Percentiles rank a stretch among this genome's conserved stretches.
These are phyloP conservation scores for Pythium aquatile DNA, from an alignment of 352 stramenopile genomes.

Conservation along the genomic window DNA sequence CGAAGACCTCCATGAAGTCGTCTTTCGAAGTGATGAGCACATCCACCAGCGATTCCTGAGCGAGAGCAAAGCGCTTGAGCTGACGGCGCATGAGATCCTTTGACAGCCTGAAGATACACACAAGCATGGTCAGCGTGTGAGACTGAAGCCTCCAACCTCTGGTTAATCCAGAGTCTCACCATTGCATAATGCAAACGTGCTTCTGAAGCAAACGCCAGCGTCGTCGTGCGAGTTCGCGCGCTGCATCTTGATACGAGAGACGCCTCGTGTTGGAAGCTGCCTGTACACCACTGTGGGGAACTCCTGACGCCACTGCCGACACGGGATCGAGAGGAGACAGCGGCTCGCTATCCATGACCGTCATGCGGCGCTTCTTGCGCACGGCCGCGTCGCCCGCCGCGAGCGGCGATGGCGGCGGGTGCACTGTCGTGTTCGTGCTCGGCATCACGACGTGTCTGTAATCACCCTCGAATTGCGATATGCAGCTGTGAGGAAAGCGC, in stretches of 20 bases:
- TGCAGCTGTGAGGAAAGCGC: slow-evolving; percentile 9
- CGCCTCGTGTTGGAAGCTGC: slow-evolving; percentile 2
- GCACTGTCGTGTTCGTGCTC: neutral
- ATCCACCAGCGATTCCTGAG: slow-evolving; percentile 54
- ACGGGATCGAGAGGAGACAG: neutral
- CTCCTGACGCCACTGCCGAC: neutral
- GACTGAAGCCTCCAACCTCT: neutral
- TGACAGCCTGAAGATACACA: slow-evolving; percentile 33
- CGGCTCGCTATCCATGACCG: slow-evolving; percentile 4
- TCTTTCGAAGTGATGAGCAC: slow-evolving; percentile 39
- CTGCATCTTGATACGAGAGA: slow-evolving; percentile 19
- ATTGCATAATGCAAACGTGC: slow-evolving; percentile 63
- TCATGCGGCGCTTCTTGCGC: slow-evolving; percentile 26
- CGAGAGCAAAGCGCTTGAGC: slow-evolving; percentile 46
- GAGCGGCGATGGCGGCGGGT: neutral
- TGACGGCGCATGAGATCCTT: slow-evolving; percentile 47
- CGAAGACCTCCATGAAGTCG: slow-evolving; percentile 52
- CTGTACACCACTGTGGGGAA: neutral
- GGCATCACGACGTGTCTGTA: neutral
- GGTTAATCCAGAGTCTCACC: slow-evolving; percentile 25
- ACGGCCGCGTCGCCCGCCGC: neutral
- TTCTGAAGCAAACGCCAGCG: slow-evolving; percentile 61
- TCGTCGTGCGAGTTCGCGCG: slow-evolving; percentile 36
- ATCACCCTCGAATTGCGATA: slow-evolving; percentile 4
- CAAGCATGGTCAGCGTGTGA: neutral